These are phyloP conservation scores for Actinomortierella wolfii DNA, from an alignment of 371 early-diverging fungal genomes.

Conservation along the genomic window DNA sequence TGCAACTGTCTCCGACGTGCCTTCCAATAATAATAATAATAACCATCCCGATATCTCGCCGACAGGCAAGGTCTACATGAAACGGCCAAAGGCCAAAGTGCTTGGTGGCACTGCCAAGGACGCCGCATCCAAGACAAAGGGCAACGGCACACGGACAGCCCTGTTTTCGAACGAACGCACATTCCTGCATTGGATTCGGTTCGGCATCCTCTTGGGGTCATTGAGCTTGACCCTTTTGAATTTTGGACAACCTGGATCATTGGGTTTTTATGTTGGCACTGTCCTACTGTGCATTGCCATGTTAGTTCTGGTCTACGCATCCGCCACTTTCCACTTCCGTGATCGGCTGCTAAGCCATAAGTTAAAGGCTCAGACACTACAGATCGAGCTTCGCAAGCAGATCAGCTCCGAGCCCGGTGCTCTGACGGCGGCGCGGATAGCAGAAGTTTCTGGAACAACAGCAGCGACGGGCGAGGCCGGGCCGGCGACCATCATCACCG, in stretches of 20 bases:
- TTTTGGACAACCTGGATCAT: conserved; percentile 12
- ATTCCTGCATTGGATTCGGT: conserved; percentile 34
- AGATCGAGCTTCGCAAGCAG: too few species aligned
- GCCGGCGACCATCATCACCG: too few species aligned
- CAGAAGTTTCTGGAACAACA: conserved; percentile 12
- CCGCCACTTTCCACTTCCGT: conserved; percentile 21
- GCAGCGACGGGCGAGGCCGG: neutral
- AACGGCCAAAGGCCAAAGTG: conserved; percentile 20
- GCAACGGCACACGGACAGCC: conserved; percentile 17
- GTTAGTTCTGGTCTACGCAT: conserved; percentile 22
- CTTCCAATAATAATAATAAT: too few species aligned
- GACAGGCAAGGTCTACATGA: conserved; percentile 22
- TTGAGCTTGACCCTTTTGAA: conserved; percentile 30
- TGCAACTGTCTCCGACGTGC: too few species aligned
- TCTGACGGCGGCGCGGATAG: too few species aligned
- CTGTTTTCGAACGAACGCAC: conserved; percentile 36
- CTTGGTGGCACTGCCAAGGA: conserved; percentile 11
- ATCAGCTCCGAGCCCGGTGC: too few species aligned
- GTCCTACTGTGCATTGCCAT: conserved; percentile 17
- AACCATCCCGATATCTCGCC: conserved; percentile 4
- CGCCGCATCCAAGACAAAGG: conserved; percentile 1
- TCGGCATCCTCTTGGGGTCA: conserved; percentile 29
- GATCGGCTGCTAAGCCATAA: conserved; percentile 23
- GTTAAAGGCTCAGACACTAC: neutral
- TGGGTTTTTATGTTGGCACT: conserved; percentile 22